phyloP scores from a whole-genome alignment of 2,329 filamentous ascomycete genomes.

The Alternaria tenuissima region DNA sequence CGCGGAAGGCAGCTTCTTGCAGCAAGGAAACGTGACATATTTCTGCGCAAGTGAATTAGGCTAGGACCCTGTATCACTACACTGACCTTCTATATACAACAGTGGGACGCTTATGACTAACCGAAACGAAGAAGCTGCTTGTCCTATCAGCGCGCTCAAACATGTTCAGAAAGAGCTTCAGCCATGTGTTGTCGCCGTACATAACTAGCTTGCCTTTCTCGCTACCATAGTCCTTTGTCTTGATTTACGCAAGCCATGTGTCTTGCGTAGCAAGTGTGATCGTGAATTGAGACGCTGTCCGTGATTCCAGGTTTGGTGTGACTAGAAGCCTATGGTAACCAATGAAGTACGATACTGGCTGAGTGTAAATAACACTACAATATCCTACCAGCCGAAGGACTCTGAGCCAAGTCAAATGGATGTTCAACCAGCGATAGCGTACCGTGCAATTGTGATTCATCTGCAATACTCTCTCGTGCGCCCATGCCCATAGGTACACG shows the following conservation, averaged over 20 bases:
- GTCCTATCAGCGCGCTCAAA: conserved; percentile 92
- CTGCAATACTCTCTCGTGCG: no score
- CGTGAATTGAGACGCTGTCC: conserved; percentile 49
- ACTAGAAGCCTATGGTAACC: no score
- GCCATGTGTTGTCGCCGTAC: conserved; percentile 99
- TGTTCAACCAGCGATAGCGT: no score
- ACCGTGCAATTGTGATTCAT: no score
- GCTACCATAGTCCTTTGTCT: conserved; percentile 60
- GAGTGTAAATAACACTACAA: no score
- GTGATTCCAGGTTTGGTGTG: no score
- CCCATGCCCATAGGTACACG: no score
- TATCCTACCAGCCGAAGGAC: no score
- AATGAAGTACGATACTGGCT: no score
- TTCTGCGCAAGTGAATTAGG: background rate
- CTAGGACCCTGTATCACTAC: background rate
- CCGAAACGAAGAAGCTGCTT: conserved; percentile 96
- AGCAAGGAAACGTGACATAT: background rate
- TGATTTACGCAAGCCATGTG: conserved; percentile 95
- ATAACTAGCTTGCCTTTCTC: conserved; percentile 76
- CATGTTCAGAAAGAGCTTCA: conserved; percentile 90
- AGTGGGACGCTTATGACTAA: conserved; percentile 59
- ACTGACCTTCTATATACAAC: conserved; percentile 39
- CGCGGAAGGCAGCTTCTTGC: background rate
- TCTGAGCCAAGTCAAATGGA: no score
- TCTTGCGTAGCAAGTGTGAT: conserved; percentile 90